Percentiles rank a stretch among this genome's conserved stretches.
phyloP scores from a whole-genome alignment of 148 eudicot genomes.

The Amaranthus cruentus region DNA sequence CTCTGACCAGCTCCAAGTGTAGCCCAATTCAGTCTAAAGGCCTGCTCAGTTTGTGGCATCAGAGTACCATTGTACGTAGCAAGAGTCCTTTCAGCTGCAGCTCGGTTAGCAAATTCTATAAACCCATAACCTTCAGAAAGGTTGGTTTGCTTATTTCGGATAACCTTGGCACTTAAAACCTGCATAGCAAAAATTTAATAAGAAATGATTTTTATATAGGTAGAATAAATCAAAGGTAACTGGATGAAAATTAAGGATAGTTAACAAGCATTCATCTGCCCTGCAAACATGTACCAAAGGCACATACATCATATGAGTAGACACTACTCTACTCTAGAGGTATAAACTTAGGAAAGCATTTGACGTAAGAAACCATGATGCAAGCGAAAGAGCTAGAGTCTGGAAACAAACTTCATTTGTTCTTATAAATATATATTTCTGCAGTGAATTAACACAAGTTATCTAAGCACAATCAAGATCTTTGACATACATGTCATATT shows the following conservation, averaged over 20 bases:
- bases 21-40: conserved; percentile 89
- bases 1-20: conserved; percentile 85
- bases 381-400: too few relatives aligned
- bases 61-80: conserved; percentile 58
- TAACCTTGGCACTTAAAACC: conserved; percentile 64
- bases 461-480: too few relatives aligned
- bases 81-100: conserved; percentile 73
- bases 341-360: too few relatives aligned
- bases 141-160: conserved; percentile 73
- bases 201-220: not conserved
- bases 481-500: too few relatives aligned
- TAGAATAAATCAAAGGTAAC: not conserved
- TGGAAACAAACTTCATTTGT: too few relatives aligned
- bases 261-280: conserved; percentile 5
- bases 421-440: too few relatives aligned
- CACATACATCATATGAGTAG: not conserved
- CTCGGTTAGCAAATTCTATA: conserved; percentile 70
- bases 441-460: too few relatives aligned
- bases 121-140: conserved; percentile 96
- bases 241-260: not conserved
- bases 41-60: conserved; percentile 83
- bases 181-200: conserved; percentile 19
- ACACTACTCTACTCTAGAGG: not conserved
- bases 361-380: too few relatives aligned
- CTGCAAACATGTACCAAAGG: not conserved